Evolutionary conservation across 2,329 filamentous ascomycete genomes (phyloP), one percentile per base, ranked within the genome.

Genomic region (Nemania sp.): DNA sequence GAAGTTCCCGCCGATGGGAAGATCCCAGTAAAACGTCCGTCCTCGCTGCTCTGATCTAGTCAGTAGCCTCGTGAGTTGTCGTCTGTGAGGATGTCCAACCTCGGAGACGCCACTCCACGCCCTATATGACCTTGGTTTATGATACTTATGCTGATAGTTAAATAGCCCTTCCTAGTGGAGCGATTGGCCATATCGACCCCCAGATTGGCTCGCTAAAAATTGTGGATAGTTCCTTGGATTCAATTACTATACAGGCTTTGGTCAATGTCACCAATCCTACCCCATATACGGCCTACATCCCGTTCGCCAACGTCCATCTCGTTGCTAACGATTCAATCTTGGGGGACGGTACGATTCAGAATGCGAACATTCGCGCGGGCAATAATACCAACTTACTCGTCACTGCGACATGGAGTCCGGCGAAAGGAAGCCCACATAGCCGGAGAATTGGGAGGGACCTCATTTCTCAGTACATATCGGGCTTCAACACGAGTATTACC

Each of bases 1-100:
- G 87, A 89, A 67, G 89, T 99, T 70, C 94, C 94, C 49, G 92
- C 87, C 75, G 83, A 92, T 80, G 93, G 95, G 69, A 85, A 88
- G 71, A 88, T 99, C 72, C 90, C 90, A 77, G 86, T 98, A 80
- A 96, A 96, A 85, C 90, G 92, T 97, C 89, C 87, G 93, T 91
- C 81, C 77, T 82, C 69, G 69, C 60, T 81, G 77, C 80, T 83
- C 79, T 76, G 70, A 75, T 77, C 75, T 71, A 72, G 74, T 74
- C 73, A 76, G 74, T 79, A 72, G 63, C 69, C 71, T 73, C 52
- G 64, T 57, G 49, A 59, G 59, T 68, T 57, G 63, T 61, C 48
- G 54, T 69, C 65, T 66, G 46, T 65, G 52, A 67, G 60, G 65
- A 55, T 63, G 50, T 62, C 54, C 60, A 57, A 25, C 57, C 57